A percentile compares a stretch with the other conserved stretches of the same genome.
These are phyloP conservation scores for Penicillium sp. DNA, from an alignment of 2,329 filamentous ascomycete species.

Conservation along the genomic window DNA sequence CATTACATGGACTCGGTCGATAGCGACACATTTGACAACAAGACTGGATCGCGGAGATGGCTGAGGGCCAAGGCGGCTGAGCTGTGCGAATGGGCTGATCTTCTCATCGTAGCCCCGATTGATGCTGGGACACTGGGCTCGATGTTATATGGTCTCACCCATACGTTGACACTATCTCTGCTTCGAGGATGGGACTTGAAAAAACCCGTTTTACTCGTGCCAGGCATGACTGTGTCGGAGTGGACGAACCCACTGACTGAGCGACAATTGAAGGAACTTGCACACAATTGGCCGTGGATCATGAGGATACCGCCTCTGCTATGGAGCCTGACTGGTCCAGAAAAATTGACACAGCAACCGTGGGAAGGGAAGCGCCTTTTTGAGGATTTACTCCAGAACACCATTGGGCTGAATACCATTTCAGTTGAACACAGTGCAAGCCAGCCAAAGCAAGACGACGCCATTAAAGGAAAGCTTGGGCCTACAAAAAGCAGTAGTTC, in stretches of 20 bases:
- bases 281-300: constrained; percentile 82
- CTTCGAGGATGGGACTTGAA: constrained; percentile 81
- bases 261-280: constrained; percentile 79
- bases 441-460: background rate
- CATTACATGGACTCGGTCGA: constrained; percentile 41
- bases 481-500: constrained; percentile 15
- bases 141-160: constrained; percentile 81
- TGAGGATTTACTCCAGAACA: constrained; percentile 29
- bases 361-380: constrained; percentile 46
- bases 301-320: constrained; percentile 74
- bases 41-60: constrained; percentile 36
- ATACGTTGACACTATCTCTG: constrained; percentile 75
- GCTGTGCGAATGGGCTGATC: constrained; percentile 80
- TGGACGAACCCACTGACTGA: constrained; percentile 89
- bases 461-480: constrained; percentile 7
- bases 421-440: background rate
- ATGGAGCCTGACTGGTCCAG: constrained; percentile 68
- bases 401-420: constrained; percentile 20
- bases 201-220: constrained; percentile 79
- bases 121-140: constrained; percentile 80
- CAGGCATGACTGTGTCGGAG: constrained; percentile 83
- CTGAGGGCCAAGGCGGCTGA: constrained; percentile 49
- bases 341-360: constrained; percentile 46
- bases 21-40: constrained; percentile 36
- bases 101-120: constrained; percentile 78